phyloP scores from a whole-genome alignment of 192 early-diverging fungal species.

The Dimargaris verticillata region DNA sequence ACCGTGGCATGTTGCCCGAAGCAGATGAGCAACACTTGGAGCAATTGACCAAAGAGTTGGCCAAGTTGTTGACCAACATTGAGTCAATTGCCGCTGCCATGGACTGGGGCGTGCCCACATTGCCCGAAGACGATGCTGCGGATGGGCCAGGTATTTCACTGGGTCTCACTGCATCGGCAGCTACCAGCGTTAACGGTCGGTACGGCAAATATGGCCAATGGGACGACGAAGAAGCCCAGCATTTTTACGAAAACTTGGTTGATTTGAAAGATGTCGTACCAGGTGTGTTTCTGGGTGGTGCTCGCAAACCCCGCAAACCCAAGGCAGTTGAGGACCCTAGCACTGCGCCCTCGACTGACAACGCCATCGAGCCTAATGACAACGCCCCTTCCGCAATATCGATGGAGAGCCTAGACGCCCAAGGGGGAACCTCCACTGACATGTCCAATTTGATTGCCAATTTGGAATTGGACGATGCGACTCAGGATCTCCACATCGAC shows the following conservation, averaged over 20 bases:
- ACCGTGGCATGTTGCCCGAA: slow-evolving; percentile 62
- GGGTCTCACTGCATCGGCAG: not conserved
- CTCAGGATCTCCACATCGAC: too few relatives aligned
- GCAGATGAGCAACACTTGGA: slow-evolving; percentile 30
- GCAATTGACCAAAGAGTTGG: slow-evolving; percentile 16
- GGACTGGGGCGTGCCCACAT: slow-evolving; percentile 53
- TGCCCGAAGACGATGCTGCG: slow-evolving; percentile 49
- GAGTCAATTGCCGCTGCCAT: slow-evolving; percentile 53
- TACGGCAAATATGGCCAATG: slow-evolving; percentile 39
- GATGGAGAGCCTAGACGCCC: too few relatives aligned
- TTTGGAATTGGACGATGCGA: too few relatives aligned
- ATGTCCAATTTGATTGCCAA: too few relatives aligned
- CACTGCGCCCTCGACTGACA: too few relatives aligned
- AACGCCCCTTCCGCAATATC: too few relatives aligned
- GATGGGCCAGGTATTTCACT: too few relatives aligned
- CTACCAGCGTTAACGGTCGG: not conserved
- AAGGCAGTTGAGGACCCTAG: too few relatives aligned
- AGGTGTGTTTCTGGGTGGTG: slow-evolving; percentile 43
- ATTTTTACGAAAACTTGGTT: slow-evolving; percentile 77
- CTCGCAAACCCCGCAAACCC: too few relatives aligned
- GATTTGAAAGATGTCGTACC: slow-evolving; percentile 72
- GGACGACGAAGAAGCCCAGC: slow-evolving; percentile 85
- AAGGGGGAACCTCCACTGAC: too few relatives aligned
- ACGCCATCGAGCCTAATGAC: not conserved
- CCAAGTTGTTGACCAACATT: slow-evolving; percentile 18